Evolutionary conservation across 2,329 filamentous ascomycete genomes (phyloP).

Genomic region (Xylaria sp.): DNA sequence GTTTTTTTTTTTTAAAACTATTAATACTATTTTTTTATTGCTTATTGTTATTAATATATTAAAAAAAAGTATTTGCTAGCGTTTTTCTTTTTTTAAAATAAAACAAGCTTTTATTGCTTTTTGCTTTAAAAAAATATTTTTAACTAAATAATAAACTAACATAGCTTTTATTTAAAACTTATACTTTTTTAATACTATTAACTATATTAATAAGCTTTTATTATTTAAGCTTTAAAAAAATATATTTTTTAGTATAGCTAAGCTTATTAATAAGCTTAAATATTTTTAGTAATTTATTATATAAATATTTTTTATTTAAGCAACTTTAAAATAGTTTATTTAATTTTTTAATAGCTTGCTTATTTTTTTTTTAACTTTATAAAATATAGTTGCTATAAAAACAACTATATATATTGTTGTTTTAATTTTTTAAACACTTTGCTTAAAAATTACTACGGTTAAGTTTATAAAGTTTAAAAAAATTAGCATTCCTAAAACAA

Average conservation of each 20-base stretch:
- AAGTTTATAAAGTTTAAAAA: conserved; percentile 1
- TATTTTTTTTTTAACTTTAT: conserved; percentile 13
- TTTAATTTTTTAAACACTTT: background rate
- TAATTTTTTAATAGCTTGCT: conserved; percentile 3
- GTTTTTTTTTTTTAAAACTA: background rate
- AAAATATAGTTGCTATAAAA: background rate
- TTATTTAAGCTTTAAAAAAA: too few relatives aligned
- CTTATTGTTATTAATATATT: background rate
- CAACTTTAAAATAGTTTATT: too few relatives aligned
- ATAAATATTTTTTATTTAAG: conserved; percentile 13
- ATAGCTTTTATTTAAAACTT: too few relatives aligned
- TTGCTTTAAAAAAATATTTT: background rate
- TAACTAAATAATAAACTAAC: too few relatives aligned
- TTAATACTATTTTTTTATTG: conserved; percentile 11
- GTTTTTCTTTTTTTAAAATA: conserved; percentile 14
- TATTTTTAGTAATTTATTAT: conserved; percentile 7
- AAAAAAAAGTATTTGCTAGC: conserved; percentile 1
- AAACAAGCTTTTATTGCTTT: conserved; percentile 10
- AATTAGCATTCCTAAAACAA: background rate
- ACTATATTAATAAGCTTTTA: too few relatives aligned
- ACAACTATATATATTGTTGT: background rate
- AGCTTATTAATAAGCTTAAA: conserved; percentile 8
- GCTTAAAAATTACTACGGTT: background rate
- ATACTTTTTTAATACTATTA: too few relatives aligned
- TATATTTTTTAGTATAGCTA: conserved; percentile 5